Evolutionary conservation across 1,139 yeast species (phyloP), one percentile per base, ranked within the genome.

Genomic region (Hemisphaericaspora lyxosophila): DNA sequence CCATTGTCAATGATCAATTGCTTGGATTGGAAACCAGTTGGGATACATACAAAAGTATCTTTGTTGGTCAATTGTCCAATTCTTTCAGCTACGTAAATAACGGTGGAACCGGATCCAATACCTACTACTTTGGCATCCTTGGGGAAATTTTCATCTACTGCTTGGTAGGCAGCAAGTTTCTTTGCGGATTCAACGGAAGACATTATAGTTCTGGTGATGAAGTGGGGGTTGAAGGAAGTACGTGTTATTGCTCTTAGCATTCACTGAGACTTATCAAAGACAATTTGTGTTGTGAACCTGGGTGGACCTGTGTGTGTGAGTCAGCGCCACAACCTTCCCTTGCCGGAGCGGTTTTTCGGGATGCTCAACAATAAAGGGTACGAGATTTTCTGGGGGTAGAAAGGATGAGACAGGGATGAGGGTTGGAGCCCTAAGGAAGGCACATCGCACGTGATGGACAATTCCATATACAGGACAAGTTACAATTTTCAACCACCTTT

Each of bases 41-140:
- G 96, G 33, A 94, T 80, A 64, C 96, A 94, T 19, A 79, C 73
- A 47, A 85, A 80, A 35, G 75, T 65, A 11, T 66, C 58, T 52
- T 84, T 84, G 44, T 80, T 71, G 34, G 63, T 48, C 43, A 75
- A 60, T 62, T 85, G 90, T 5, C 95, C 96, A 41, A 94, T 76
- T 55, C 97, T 75, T 61, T 94, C 97, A 16, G 96, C 98, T 41
- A 86, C 96, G 57, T 88, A 94, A 22, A 92, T 86, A 9, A 94
- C 98, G 1, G 99, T 94, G 14, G 95, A 84, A 1, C 99, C 99
- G 13, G 96, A 87, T 7, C 99, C 99, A 46, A 94, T 81, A 27
- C 99, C 99, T 17, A 94, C 75, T 12, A 86, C 85, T 53, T 76
- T 79, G 47, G 92, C 89, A 37, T 69, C 52, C 20, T 72, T 60